Evolutionary conservation across 768 basidiomycete species (phyloP).

Genomic region (Tulasnella sp.): DNA sequence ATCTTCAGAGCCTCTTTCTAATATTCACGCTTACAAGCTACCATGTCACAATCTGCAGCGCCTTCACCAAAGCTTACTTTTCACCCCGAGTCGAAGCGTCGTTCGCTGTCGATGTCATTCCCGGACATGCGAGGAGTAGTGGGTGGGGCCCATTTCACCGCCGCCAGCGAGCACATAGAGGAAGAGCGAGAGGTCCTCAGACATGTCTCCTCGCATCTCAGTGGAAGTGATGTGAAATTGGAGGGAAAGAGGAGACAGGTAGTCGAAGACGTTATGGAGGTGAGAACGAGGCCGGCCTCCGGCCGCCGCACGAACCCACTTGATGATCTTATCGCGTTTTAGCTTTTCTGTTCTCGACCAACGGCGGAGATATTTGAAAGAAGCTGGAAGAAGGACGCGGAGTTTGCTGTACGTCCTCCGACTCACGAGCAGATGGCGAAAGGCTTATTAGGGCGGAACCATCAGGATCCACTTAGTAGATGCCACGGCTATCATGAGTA

Average conservation of each 20-base stretch:
- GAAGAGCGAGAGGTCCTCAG: background rate
- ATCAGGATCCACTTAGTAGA: slow-evolving; percentile 39
- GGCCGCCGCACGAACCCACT: background rate
- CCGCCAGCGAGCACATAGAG: background rate
- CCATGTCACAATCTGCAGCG: background rate
- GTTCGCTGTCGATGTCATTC: background rate
- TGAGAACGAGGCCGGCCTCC: background rate
- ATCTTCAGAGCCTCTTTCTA: background rate
- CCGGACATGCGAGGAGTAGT: slow-evolving; percentile 1
- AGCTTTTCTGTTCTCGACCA: slow-evolving; percentile 19
- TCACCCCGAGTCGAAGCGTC: background rate
- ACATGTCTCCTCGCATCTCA: background rate
- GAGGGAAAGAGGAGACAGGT: slow-evolving; percentile 15
- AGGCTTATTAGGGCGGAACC: background rate
- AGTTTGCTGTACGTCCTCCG: slow-evolving; percentile 15
- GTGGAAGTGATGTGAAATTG: slow-evolving; percentile 10
- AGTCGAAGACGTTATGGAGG: slow-evolving; percentile 18
- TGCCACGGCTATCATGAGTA: slow-evolving; percentile 42
- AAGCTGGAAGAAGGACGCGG: slow-evolving; percentile 18
- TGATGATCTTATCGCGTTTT: background rate
- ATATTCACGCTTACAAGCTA: background rate
- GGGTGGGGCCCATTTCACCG: slow-evolving; percentile 11
- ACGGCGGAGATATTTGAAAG: slow-evolving; percentile 18
- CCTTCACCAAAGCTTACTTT: background rate
- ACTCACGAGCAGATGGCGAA: background rate